Evolutionary conservation across 2,329 filamentous ascomycete genomes (phyloP), one percentile per base, ranked within the genome.

Genomic region (Hymenoscyphus fructigenus): DNA sequence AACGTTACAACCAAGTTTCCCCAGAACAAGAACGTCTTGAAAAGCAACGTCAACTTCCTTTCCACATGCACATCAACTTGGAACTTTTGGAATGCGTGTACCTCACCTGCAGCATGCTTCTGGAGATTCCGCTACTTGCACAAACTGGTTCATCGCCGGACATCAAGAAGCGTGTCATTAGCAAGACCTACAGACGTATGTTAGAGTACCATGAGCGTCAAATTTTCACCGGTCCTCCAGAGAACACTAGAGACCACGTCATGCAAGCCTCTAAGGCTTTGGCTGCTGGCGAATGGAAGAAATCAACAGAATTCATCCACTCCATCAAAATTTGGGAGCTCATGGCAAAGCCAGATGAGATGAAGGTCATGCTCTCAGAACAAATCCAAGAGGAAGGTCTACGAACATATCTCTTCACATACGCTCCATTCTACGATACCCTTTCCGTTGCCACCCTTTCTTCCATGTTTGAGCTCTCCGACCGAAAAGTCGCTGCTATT

Each of bases 31-130:
- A 99, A 83, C 91, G 94, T 71, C 86, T 98, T 47, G 95, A 99
- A 83, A 92, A 95, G 78, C 94, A 98, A 82, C 90, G 95, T 74
- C 95, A 99, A 82, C 86, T 99, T 71, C 95, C 95, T 44, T 99
- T 99, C 89, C 95, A 99, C 84, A 97, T 99, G 93, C 95, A 99
- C 85, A 99, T 99, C 84, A 99, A 99, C 84, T 86, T 99, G 61
- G 95, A 99, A 79, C 87, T 99, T 63, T 87, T 99, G 47, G 95
- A 99, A 83, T 98, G 95, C 76, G 94, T 98, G 68, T 99, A 99
- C 82, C 86, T 99, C 66, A 98, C 95, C 60, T 98, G 94, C 84
- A 97, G 93, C 81, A 99, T 99, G 95, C 90, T 99, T 70, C 87
- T 99, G 64, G 95, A 99, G 82, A 98, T 99, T 68, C 95, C 95